Percentiles rank a stretch among this genome's conserved stretches.
These are phyloP conservation scores for Sugiyamaella lignohabitans DNA, from an alignment of 805 yeast genomes.

Conservation along the genomic window DNA sequence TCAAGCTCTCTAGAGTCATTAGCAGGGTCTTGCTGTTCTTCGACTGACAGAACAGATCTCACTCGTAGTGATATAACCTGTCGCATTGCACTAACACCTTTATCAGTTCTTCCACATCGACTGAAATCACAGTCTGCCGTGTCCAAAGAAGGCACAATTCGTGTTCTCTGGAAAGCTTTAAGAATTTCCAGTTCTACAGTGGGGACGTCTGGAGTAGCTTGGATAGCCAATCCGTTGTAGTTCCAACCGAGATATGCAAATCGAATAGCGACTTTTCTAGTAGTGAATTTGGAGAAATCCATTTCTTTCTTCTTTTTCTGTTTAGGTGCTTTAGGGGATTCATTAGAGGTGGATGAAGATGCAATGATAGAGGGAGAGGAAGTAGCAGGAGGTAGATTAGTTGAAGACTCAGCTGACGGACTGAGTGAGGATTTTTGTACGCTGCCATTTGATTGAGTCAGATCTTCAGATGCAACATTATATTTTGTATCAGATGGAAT, in stretches of 20 bases:
- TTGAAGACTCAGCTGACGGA: too few species aligned
- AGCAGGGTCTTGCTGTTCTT: slow-evolving; percentile 51
- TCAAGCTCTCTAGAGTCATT: slow-evolving; percentile 68
- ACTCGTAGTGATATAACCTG: slow-evolving; percentile 81
- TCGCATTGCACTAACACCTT: slow-evolving; percentile 95
- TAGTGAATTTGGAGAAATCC: slow-evolving; percentile 57
- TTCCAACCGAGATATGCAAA: slow-evolving; percentile 92
- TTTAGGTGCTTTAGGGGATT: slow-evolving; percentile 11
- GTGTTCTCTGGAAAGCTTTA: slow-evolving; percentile 62
- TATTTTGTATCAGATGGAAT: background rate
- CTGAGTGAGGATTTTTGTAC: too few species aligned
- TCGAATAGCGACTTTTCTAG: slow-evolving; percentile 67
- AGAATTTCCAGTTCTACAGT: slow-evolving; percentile 79
- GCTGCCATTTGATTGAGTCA: too few species aligned
- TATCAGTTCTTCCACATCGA: slow-evolving; percentile 91
- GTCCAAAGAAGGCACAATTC: slow-evolving; percentile 50
- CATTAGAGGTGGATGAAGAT: background rate
- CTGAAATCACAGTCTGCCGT: slow-evolving; percentile 67
- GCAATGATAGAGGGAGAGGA: background rate
- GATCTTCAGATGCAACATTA: background rate
- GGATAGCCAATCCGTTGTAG: slow-evolving; percentile 84
- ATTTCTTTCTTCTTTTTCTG: slow-evolving; percentile 40
- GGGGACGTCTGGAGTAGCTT: slow-evolving; percentile 52
- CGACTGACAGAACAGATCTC: slow-evolving; percentile 58
- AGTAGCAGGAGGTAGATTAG: slow-evolving; percentile 4